phyloP scores from a whole-genome alignment of 75 land plant genomes.

The Pinus taeda region DNA sequence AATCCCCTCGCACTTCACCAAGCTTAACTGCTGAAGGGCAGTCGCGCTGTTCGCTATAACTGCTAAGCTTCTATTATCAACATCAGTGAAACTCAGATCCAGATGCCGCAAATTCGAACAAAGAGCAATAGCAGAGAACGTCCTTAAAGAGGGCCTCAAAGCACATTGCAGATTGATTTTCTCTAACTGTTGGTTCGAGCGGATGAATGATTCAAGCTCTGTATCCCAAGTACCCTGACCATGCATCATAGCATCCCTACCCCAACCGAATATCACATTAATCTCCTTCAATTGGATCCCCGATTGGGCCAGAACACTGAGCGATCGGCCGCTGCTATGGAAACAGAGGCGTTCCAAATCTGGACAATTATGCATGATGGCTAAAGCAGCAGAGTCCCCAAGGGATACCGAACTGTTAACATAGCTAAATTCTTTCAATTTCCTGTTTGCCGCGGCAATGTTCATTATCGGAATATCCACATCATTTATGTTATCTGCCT shows the following conservation, averaged over 20 bases:
- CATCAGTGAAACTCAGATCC: conserved; percentile 41
- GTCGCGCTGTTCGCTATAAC: conserved; percentile 22
- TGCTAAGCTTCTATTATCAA: conserved; percentile 31
- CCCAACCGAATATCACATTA: conserved; percentile 21
- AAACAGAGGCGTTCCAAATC: conserved; percentile 28
- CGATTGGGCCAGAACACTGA: conserved; percentile 23
- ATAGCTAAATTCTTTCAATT: conserved; percentile 19
- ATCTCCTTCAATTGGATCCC: conserved; percentile 24
- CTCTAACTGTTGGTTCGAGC: conserved; percentile 19
- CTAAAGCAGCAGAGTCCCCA: conserved; percentile 20
- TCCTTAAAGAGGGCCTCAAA: conserved; percentile 29
- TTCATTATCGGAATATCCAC: conserved; percentile 18
- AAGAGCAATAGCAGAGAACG: conserved; percentile 29
- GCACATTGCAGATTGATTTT: conserved; percentile 29
- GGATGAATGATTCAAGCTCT: conserved; percentile 30
- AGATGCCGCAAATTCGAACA: conserved; percentile 24
- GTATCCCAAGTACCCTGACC: too few species aligned
- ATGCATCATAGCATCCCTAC: conserved; percentile 19
- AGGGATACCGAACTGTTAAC: conserved; percentile 10
- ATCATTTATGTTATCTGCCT: conserved; percentile 14
- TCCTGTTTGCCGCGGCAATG: conserved; percentile 23
- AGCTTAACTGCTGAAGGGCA: conserved; percentile 18
- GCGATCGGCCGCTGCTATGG: conserved; percentile 24
- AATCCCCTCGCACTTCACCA: conserved; percentile 30
- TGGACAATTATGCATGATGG: conserved; percentile 17